Evolutionary conservation across 2,329 filamentous ascomycete genomes (phyloP).

Genomic region (Aspergillus hiratsukae): DNA sequence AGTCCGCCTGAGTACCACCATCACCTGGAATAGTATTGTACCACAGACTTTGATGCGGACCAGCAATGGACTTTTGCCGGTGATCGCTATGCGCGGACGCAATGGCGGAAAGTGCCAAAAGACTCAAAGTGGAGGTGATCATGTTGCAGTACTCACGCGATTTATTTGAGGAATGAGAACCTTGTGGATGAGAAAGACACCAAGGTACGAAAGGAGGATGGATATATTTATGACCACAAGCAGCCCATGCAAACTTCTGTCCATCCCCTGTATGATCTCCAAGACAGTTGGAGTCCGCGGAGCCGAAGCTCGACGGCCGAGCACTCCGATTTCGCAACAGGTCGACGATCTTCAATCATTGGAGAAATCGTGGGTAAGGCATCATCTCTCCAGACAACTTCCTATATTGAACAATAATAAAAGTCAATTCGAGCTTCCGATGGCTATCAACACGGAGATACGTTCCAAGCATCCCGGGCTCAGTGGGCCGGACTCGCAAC

Average conservation of each 20-base stretch:
- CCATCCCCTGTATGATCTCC: neutral
- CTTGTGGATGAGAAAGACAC: neutral
- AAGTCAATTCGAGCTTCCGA: neutral
- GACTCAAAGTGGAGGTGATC: constrained; percentile 13
- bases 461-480: too few relatives aligned
- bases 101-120: constrained; percentile 44
- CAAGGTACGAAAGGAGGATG: neutral
- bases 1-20: constrained; percentile 82
- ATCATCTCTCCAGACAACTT: neutral
- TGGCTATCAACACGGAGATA: neutral
- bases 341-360: neutral
- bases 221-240: neutral
- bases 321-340: neutral
- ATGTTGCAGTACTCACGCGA: constrained; percentile 6
- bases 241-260: neutral
- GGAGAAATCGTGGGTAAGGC: neutral
- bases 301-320: too few relatives aligned
- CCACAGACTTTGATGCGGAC: constrained; percentile 72
- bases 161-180: neutral
- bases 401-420: neutral
- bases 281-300: too few relatives aligned
- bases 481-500: neutral
- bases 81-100: constrained; percentile 57
- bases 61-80: constrained; percentile 57
- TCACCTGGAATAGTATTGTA: constrained; percentile 79